Evolutionary conservation across 768 basidiomycete genomes (phyloP), one percentile per base, ranked within the genome.

Genomic region (Psilocybe sp.): DNA sequence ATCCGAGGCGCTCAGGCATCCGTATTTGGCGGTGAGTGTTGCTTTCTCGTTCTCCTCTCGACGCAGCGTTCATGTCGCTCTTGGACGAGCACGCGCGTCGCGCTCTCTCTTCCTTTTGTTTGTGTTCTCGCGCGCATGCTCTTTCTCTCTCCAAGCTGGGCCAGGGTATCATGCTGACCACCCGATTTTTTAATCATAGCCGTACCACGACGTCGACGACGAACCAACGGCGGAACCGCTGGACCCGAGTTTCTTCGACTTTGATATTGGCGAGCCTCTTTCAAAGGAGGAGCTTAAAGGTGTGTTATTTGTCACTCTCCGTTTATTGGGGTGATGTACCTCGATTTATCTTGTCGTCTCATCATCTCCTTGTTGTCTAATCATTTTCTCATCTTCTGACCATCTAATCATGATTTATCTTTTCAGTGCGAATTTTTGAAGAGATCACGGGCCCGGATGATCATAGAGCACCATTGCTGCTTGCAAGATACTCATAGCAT

Each of bases 141-240:
- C n/a, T n/a, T n/a, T n/a, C n/a, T n/a, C n/a, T n/a, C n/a, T n/a
- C n/a, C n/a, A n/a, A n/a, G n/a, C 12, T 45, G 13, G 36, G 16
- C 32, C 19, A 44, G 34, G 37, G 31, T 19, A 15, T 14, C 40
- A 14, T 51, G 23, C 32, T 49, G 5, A 19, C 36, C 16, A 7
- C 23, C 23, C 23, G 23, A 3, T 7, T 28, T 40, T n/a, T 46
- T 46, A 13, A 20, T 12, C 53, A 89, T 48, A 59, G 88, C 84
- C 90, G 0, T 93, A 94, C 59, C 92, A 95, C 54, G 94, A 96
- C 60, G 81, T 87, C 5, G 80, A 82, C 11, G 94, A 98, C 62
- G 94, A 97, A 63, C 94, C 95, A 0, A 79, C 81, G 1, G 92
- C 94, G 1, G 74, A 80, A 54, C 80, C 81, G 1, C 73, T 90